phyloP scores from a whole-genome alignment of 2,329 filamentous ascomycete species.

The Neonectria punicea region DNA sequence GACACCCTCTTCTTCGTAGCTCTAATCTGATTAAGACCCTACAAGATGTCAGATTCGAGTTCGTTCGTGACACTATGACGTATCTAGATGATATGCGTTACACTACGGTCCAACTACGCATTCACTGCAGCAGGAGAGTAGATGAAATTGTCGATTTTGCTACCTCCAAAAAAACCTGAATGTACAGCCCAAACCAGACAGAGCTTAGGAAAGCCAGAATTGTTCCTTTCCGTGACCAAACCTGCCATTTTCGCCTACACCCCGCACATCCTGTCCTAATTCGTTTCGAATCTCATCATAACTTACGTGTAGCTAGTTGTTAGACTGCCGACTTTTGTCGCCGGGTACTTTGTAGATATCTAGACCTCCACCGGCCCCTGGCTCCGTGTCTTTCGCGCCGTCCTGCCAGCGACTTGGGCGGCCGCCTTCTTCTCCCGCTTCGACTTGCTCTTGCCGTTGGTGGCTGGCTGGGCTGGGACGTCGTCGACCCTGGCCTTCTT shows the following conservation, averaged over 20 bases:
- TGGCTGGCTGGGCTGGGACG: slow-evolving; percentile 33
- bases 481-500: slow-evolving; percentile 56
- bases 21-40: neutral
- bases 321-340: neutral
- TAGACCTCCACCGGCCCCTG: slow-evolving; percentile 50
- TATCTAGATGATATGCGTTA: too few relatives aligned
- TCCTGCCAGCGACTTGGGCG: slow-evolving; percentile 44
- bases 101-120: neutral
- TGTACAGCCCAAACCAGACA: slow-evolving; percentile 34
- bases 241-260: slow-evolving; percentile 38
- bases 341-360: neutral
- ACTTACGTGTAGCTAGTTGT: slow-evolving; percentile 1
- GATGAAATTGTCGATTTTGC: slow-evolving; percentile 25
- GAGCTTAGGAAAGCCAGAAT: slow-evolving; percentile 20
- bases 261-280: slow-evolving; percentile 17
- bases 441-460: slow-evolving; percentile 42
- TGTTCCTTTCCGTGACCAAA: slow-evolving; percentile 19
- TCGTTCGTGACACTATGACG: too few relatives aligned
- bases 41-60: neutral
- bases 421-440: slow-evolving; percentile 48
- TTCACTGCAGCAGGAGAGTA: neutral
- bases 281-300: slow-evolving; percentile 10
- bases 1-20: neutral
- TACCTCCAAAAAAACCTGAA: slow-evolving; percentile 25
- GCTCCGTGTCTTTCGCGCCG: slow-evolving; percentile 56